These are phyloP conservation scores for Phalaenopsis hybrid DNA, from an alignment of 116 monocot genomes.

Conservation along the genomic window DNA sequence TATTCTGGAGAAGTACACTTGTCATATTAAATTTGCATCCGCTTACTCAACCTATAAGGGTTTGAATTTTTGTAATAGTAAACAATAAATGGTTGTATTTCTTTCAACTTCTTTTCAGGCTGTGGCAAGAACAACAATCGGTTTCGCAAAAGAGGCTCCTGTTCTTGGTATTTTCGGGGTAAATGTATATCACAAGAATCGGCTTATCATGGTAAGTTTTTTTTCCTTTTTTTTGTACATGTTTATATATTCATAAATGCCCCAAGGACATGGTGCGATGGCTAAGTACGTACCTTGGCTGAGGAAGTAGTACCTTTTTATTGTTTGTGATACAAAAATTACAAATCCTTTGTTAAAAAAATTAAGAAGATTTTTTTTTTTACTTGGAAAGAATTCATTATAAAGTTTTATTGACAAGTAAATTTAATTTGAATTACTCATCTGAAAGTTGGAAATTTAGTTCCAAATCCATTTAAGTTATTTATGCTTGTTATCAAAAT, in stretches of 20 bases:
- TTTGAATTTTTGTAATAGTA: not conserved
- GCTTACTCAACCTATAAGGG: not conserved
- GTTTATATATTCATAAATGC: not conserved
- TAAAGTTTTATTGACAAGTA: not conserved
- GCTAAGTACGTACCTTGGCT: not conserved
- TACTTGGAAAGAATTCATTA: not conserved
- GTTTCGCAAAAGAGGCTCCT: constrained; percentile 90
- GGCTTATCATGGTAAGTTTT: constrained; percentile 73
- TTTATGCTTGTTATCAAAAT: not conserved
- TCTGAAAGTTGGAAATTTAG: not conserved
- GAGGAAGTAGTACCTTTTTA: not conserved
- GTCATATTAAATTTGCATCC: not conserved
- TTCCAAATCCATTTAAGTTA: not conserved
- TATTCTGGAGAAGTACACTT: not conserved
- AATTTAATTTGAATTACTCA: not conserved
- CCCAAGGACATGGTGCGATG: not conserved
- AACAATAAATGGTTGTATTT: not conserved
- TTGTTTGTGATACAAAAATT: not conserved
- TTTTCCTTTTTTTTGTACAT: not conserved
- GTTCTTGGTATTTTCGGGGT: constrained; percentile 75
- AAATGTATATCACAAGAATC: constrained; percentile 90
- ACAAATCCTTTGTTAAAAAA: not conserved
- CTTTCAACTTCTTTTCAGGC: constrained; percentile 21
- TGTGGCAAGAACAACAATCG: constrained; percentile 44
- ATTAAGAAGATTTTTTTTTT: not conserved